These are phyloP conservation scores for Tylopilus sp. DNA, from an alignment of 768 basidiomycete genomes.

Conservation along the genomic window DNA sequence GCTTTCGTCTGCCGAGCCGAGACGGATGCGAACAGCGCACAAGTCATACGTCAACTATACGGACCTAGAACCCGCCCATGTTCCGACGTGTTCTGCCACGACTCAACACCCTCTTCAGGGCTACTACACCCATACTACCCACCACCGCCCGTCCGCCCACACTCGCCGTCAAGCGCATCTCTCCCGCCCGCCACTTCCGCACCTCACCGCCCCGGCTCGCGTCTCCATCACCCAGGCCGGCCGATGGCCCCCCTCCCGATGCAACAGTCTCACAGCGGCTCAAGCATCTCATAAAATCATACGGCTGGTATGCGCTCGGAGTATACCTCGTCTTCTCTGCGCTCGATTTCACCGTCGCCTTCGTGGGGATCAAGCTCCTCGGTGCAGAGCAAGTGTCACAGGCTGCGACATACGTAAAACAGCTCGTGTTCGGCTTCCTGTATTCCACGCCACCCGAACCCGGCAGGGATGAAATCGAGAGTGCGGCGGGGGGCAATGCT, in stretches of 20 bases:
- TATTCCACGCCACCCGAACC: slow-evolving; percentile 59
- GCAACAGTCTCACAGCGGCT: slow-evolving; percentile 65
- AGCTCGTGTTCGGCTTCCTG: slow-evolving; percentile 41
- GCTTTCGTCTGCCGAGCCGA: neutral
- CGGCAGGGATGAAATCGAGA: slow-evolving; percentile 61
- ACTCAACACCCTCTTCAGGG: slow-evolving; percentile 43
- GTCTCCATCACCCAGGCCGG: slow-evolving; percentile 24
- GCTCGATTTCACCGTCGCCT: slow-evolving; percentile 83
- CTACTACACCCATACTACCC: slow-evolving; percentile 48
- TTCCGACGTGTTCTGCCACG: slow-evolving; percentile 42
- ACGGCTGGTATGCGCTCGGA: slow-evolving; percentile 95
- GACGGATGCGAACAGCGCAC: neutral
- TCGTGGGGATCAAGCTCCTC: slow-evolving; percentile 77
- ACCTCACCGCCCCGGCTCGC: slow-evolving; percentile 47
- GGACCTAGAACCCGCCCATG: slow-evolving; percentile 9
- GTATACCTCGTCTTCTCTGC: slow-evolving; percentile 74
- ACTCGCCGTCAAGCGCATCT: slow-evolving; percentile 8
- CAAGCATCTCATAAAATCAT: slow-evolving; percentile 82
- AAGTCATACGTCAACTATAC: slow-evolving; percentile 6
- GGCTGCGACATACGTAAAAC: slow-evolving; percentile 56
- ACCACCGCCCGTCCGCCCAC: slow-evolving; percentile 33
- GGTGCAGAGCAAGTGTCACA: slow-evolving; percentile 88
- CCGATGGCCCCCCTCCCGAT: slow-evolving; percentile 36
- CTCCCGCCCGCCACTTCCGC: slow-evolving; percentile 42
- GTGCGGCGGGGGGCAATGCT: slow-evolving; percentile 27